phyloP scores from a whole-genome alignment of 208 protist genomes.

The Leptomonas pyrrhocoris region DNA sequence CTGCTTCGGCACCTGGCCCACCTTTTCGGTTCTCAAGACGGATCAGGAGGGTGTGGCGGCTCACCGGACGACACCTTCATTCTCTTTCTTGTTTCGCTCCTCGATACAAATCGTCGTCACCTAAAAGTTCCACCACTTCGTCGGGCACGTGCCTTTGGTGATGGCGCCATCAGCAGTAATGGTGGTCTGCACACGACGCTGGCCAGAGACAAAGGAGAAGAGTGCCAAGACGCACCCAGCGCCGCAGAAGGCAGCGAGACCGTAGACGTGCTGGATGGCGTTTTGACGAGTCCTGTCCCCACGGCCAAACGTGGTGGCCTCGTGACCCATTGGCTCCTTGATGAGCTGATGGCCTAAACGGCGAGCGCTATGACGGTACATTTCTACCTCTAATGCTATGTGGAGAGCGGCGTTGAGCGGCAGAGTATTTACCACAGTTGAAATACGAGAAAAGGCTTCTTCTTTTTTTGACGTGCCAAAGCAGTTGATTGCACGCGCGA shows the following conservation, averaged over 20 bases:
- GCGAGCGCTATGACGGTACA: slow-evolving; percentile 62
- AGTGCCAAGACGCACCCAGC: slow-evolving; percentile 64
- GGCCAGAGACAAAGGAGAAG: slow-evolving; percentile 59
- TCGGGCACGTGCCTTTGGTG: slow-evolving; percentile 64
- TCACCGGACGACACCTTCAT: not conserved
- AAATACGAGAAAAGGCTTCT: not conserved
- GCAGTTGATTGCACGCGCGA: not conserved
- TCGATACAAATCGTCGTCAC: not conserved
- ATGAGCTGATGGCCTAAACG: slow-evolving; percentile 85
- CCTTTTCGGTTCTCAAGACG: not conserved
- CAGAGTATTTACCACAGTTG: too few species aligned
- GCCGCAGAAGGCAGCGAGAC: slow-evolving; percentile 44
- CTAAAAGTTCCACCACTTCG: slow-evolving; percentile 84
- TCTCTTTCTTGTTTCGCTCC: too few species aligned
- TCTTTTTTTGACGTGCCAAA: not conserved
- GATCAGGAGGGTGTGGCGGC: not conserved
- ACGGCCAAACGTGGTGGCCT: slow-evolving; percentile 83
- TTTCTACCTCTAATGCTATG: slow-evolving; percentile 14
- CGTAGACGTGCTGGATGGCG: slow-evolving; percentile 65
- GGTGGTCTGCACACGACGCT: slow-evolving; percentile 53
- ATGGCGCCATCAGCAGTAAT: slow-evolving; percentile 71
- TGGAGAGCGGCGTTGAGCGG: too few species aligned
- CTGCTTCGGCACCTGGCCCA: not conserved
- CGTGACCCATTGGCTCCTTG: slow-evolving; percentile 89
- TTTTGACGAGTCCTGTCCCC: slow-evolving; percentile 63